Percentiles rank a stretch among this genome's conserved stretches.
These are phyloP conservation scores for Casuarina glauca DNA, from an alignment of 306 rosid genomes.

Conservation along the genomic window DNA sequence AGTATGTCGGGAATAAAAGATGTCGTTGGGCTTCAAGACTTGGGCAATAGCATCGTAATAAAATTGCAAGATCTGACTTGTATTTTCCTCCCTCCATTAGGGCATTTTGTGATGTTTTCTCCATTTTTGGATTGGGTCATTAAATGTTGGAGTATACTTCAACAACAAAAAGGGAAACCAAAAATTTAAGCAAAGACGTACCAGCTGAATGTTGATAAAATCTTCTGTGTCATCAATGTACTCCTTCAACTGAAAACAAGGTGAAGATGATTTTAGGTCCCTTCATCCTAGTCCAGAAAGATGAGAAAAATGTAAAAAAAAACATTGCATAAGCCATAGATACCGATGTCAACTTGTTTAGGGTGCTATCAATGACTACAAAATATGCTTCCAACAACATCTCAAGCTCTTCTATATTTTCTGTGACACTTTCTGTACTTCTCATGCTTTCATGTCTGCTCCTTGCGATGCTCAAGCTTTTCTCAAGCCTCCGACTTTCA, in stretches of 20 bases:
- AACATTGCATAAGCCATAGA: slow-evolving; percentile 12
- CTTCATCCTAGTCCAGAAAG: slow-evolving; percentile 5
- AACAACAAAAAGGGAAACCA: slow-evolving; percentile 2
- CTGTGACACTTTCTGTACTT: slow-evolving; percentile 79
- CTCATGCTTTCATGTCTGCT: slow-evolving; percentile 92
- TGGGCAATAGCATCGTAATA: neutral
- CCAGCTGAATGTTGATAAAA: slow-evolving; percentile 98
- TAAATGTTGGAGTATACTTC: neutral
- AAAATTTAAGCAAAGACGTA: slow-evolving; percentile 24
- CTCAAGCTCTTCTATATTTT: slow-evolving; percentile 97
- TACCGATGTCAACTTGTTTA: slow-evolving; percentile 95
- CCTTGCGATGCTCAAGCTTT: slow-evolving; percentile 87
- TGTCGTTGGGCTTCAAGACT: neutral
- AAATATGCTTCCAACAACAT: slow-evolving; percentile 98
- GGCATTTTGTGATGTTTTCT: neutral
- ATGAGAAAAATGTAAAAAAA: slow-evolving; percentile 5
- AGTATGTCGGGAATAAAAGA: neutral
- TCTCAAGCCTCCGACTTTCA: slow-evolving; percentile 79
- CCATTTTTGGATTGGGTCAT: neutral
- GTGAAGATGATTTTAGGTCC: slow-evolving; percentile 15
- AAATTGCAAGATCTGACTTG: neutral
- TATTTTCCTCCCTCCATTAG: neutral
- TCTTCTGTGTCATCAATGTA: slow-evolving; percentile 98
- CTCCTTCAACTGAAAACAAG: slow-evolving; percentile 80
- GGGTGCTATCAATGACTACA: slow-evolving; percentile 95